Evolutionary conservation across 345 rosid genomes (phyloP), one percentile per base, ranked within the genome.

Genomic region (Alliaria petiolata): DNA sequence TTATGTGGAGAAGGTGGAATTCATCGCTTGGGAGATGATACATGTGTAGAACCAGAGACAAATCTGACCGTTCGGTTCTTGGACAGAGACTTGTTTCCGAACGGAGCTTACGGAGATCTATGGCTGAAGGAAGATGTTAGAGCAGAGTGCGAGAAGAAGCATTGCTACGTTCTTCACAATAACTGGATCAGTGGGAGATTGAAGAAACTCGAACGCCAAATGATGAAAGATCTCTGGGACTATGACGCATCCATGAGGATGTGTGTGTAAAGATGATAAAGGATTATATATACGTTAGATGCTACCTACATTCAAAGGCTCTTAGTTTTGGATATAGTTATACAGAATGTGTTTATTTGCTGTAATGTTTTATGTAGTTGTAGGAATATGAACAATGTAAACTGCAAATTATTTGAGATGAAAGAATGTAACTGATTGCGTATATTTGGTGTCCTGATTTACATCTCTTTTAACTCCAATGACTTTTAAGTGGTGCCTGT

Each of bases 161-260:
- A 81, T 22, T 93, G 90, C 64, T 78, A 81, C n/a, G 76, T 93
- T 76, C 84, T 93, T 62, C 97, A 91, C 25, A 89, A 86, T 72
- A 93, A 86, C 34, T 91, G 96, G 95, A 83, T 93, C 52, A 83
- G 83, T 69, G 97, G 96, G 57, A 87, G 97, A 83, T 19, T 85
- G 75, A 89, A 86, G 82, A 93, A 93, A 78, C 87, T 93, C 8
- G 87, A 85, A 74, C 90, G 90, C 26, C 96, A 87, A 74, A 83
- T 91, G 70, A 69, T 47, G 34, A 84, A 91, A 22, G 95, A 93
- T 68, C 83, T 89, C 2, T 91, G 97, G 97, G 89, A 86, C 30
- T 89, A 93, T 64, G 91, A 93, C 34, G 79, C 78, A 30, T 40
- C 84, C 72, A 81, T 77, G 68, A 89, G 97, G 69, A 93, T 85